Conservation (phyloP, 2,329 filamentous ascomycete species). For the Aureobasidium sp. region DNA sequence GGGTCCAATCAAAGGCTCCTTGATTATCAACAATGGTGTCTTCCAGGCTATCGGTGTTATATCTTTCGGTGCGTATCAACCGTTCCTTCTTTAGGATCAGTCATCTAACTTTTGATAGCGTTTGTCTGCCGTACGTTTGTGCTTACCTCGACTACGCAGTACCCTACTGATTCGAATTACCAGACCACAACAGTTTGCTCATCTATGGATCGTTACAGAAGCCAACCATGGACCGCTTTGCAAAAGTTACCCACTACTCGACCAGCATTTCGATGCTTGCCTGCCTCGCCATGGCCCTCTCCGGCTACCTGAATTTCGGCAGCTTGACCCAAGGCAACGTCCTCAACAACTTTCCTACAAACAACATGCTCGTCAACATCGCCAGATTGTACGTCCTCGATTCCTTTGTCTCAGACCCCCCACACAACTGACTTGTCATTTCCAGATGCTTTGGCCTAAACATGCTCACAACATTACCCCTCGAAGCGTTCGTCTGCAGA, state of each 20-base stretch:
- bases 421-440: background rate
- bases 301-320: slow-evolving; percentile 88
- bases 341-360: slow-evolving; percentile 88
- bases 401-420: background rate
- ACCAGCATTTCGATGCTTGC: slow-evolving; percentile 85
- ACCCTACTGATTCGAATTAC: background rate
- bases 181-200: slow-evolving; percentile 87
- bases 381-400: slow-evolving; percentile 57
- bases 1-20: slow-evolving; percentile 59
- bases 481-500: slow-evolving; percentile 95
- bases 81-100: background rate
- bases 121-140: slow-evolving; percentile 53
- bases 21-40: slow-evolving; percentile 77
- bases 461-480: slow-evolving; percentile 93
- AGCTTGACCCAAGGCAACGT: slow-evolving; percentile 90
- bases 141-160: background rate
- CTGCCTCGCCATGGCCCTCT: slow-evolving; percentile 78
- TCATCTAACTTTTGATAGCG: slow-evolving; percentile 37
- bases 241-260: slow-evolving; percentile 86
- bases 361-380: slow-evolving; percentile 90
- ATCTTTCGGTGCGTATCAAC: slow-evolving; percentile 65
- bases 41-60: slow-evolving; percentile 97
- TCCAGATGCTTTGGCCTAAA: slow-evolving; percentile 81
- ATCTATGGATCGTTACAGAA: slow-evolving; percentile 94
- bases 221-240: slow-evolving; percentile 91